Percentiles rank a stretch among this genome's conserved stretches.
phyloP scores from a whole-genome alignment of 345 rosid genomes.

The Balakata baccata region DNA sequence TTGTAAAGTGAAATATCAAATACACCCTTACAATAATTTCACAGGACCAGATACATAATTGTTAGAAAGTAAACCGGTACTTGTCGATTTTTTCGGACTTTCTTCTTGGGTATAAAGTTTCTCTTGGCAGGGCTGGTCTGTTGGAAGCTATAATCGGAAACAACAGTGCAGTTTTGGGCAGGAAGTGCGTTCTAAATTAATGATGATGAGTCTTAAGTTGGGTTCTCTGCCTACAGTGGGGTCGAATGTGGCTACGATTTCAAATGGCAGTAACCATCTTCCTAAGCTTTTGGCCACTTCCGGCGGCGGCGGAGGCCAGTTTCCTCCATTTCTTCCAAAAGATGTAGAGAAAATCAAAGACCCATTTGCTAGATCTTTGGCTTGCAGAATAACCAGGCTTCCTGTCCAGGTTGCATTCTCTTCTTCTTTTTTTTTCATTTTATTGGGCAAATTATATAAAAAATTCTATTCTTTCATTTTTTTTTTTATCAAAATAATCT shows the following conservation, averaged over 20 bases:
- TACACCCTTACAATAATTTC: background rate
- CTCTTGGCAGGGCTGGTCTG: too few relatives aligned
- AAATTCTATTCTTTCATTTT: too few relatives aligned
- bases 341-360: conserved; percentile 73
- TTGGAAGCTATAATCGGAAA: too few relatives aligned
- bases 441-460: too few relatives aligned
- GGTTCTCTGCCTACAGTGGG: conserved; percentile 11
- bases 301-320: conserved; percentile 33
- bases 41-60: too few relatives aligned
- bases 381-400: conserved; percentile 57
- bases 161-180: too few relatives aligned
- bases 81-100: too few relatives aligned
- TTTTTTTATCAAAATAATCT: too few relatives aligned
- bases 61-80: too few relatives aligned
- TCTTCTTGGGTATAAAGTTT: too few relatives aligned
- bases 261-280: background rate
- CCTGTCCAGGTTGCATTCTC: conserved; percentile 58
- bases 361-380: conserved; percentile 68
- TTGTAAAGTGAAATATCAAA: background rate
- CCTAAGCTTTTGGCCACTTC: conserved; percentile 16
- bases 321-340: conserved; percentile 76
- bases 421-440: background rate
- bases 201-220: conserved; percentile 22
- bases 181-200: background rate
- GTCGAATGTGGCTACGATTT: background rate